A percentile compares a stretch with the other conserved stretches of the same genome.
Evolutionary conservation across 139 green algal species (phyloP).

Genomic region (Coccomyxa sp.): DNA sequence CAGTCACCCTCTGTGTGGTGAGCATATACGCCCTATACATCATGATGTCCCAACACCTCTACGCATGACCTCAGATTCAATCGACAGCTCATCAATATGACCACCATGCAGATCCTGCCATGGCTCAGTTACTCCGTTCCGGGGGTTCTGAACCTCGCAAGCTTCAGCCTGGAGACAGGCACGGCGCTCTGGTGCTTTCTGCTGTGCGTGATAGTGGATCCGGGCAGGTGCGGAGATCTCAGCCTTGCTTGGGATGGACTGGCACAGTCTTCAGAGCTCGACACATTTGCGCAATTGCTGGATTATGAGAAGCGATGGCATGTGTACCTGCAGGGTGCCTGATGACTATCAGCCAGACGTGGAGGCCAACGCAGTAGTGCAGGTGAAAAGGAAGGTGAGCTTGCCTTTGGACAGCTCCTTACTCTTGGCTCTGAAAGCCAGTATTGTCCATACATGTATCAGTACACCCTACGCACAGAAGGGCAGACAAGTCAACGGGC

Average conservation of each 20-base stretch:
- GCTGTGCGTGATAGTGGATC: constrained; percentile 56
- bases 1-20: constrained; percentile 15
- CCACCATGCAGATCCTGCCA: constrained; percentile 58
- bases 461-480: no score
- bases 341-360: constrained; percentile 7
- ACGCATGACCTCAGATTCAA: neutral
- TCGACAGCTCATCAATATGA: neutral
- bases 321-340: constrained; percentile 11
- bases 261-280: neutral
- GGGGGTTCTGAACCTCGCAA: constrained; percentile 47
- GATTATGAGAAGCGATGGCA: neutral
- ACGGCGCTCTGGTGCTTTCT: constrained; percentile 53
- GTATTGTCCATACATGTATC: no score
- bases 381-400: constrained; percentile 24
- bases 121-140: constrained; percentile 60
- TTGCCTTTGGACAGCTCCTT: no score
- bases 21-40: neutral
- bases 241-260: neutral
- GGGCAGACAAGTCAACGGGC: no score
- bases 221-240: constrained; percentile 36
- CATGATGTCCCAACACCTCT: neutral
- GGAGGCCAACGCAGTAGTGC: constrained; percentile 2
- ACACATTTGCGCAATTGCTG: neutral
- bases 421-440: no score
- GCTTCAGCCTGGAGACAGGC: constrained; percentile 35